A percentile compares a stretch with the other conserved stretches of the same genome.
phyloP scores from a whole-genome alignment of 2,329 filamentous ascomycete species.

The Pseudofabraea citricarpa region DNA sequence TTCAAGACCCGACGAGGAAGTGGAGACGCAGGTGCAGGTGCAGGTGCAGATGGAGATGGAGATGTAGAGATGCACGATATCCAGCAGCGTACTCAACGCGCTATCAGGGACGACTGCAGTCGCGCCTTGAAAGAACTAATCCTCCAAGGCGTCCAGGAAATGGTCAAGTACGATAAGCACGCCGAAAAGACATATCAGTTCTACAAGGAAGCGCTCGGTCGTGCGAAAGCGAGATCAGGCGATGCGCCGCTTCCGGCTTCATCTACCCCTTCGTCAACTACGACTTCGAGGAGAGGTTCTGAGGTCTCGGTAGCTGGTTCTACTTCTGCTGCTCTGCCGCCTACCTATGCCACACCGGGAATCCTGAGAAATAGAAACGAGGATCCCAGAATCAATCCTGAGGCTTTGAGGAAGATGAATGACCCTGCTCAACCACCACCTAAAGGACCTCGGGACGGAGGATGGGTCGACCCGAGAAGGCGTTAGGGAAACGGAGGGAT shows the following conservation, averaged over 20 bases:
- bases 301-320: not conserved
- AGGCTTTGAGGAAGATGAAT: not conserved
- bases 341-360: no score
- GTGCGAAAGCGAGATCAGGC: constrained; percentile 1
- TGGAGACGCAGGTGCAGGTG: not conserved
- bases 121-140: constrained; percentile 9
- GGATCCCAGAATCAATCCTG: not conserved
- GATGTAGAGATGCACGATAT: constrained; percentile 13
- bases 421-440: not conserved
- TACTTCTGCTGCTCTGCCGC: no score
- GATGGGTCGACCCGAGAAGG: not conserved
- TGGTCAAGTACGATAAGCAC: constrained; percentile 19
- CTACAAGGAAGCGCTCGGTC: constrained; percentile 10
- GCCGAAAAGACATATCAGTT: constrained; percentile 1
- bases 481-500: no score
- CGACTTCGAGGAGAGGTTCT: not conserved
- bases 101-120: constrained; percentile 8
- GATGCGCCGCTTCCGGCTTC: not conserved
- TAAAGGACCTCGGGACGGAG: not conserved
- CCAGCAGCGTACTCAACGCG: constrained; percentile 1
- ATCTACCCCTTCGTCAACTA: not conserved
- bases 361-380: constrained; percentile 3
- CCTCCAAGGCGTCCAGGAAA: constrained; percentile 6
- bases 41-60: not conserved
- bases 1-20: not conserved